A percentile compares a stretch with the other conserved stretches of the same genome.
Evolutionary conservation across 2,329 filamentous ascomycete genomes (phyloP).

Genomic region (Nemania abortiva): DNA sequence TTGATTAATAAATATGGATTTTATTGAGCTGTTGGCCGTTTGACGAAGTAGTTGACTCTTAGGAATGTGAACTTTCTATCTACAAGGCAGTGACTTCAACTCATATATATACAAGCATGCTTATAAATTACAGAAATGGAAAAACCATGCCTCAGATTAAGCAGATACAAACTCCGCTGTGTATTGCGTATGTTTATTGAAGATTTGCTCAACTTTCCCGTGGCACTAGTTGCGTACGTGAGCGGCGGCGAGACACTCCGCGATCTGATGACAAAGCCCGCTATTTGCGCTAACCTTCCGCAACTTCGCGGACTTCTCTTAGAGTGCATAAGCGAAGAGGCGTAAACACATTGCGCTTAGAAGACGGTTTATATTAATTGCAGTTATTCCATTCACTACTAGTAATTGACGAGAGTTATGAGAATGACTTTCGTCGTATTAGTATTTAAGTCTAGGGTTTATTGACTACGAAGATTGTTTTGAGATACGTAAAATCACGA

Average conservation of each 20-base stretch:
- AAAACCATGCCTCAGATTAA: neutral
- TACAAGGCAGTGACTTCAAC: neutral
- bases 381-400: neutral
- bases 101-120: neutral
- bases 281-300: neutral
- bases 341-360: too few relatives aligned
- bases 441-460: neutral
- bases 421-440: neutral
- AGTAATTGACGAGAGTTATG: neutral
- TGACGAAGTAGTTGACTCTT: neutral
- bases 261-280: conserved; percentile 19
- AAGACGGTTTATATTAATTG: too few relatives aligned
- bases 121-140: neutral
- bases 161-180: neutral
- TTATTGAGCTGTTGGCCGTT: neutral
- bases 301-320: conserved; percentile 14
- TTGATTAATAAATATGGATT: neutral
- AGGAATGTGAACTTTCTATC: neutral
- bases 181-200: neutral
- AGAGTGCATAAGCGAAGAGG: neutral
- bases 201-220: neutral
- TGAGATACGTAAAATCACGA: too few relatives aligned
- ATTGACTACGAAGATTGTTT: too few relatives aligned
- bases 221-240: conserved; percentile 19
- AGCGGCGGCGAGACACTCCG: conserved; percentile 1